Conservation (phyloP, 225 moss, liverwort and hornwort species). For the Marchantia paleacea region DNA sequence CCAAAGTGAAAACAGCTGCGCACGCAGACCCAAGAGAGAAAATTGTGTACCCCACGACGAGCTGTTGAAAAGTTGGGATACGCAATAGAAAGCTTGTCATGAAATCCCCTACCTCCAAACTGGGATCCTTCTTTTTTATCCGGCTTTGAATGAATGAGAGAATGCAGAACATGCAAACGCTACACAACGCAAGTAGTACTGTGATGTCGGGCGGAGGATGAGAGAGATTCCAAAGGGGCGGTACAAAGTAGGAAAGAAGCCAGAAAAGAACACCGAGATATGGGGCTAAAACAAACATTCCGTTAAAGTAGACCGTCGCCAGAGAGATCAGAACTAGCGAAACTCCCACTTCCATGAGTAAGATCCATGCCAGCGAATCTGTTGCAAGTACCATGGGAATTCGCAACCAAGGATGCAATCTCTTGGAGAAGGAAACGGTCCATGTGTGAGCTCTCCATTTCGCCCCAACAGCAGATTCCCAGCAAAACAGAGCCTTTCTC, state of each 20-base stretch:
- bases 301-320: slow-evolving; percentile 18
- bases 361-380: slow-evolving; percentile 1
- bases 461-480: slow-evolving; percentile 14
- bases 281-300: slow-evolving; percentile 10
- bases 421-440: slow-evolving; percentile 6
- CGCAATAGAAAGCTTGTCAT: slow-evolving; percentile 7
- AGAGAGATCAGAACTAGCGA: background rate
- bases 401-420: slow-evolving; percentile 12
- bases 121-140: slow-evolving; percentile 2
- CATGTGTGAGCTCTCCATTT: slow-evolving; percentile 12
- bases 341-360: slow-evolving; percentile 3
- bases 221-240: slow-evolving; percentile 12
- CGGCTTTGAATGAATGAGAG: slow-evolving; percentile 8
- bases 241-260: slow-evolving; percentile 16
- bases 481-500: slow-evolving; percentile 13
- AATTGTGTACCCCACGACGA: slow-evolving; percentile 9
- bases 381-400: background rate
- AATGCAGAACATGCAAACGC: slow-evolving; percentile 8
- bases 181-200: background rate
- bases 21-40: slow-evolving; percentile 18
- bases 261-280: slow-evolving; percentile 20
- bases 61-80: slow-evolving; percentile 6
- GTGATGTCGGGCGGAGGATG: slow-evolving; percentile 10
- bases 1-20: slow-evolving; percentile 20
- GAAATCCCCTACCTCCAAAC: slow-evolving; percentile 19